Evolutionary conservation across 192 early-diverging fungal species (phyloP), one percentile per base, ranked within the genome.

Genomic region (Neocallimastix lanati): DNA sequence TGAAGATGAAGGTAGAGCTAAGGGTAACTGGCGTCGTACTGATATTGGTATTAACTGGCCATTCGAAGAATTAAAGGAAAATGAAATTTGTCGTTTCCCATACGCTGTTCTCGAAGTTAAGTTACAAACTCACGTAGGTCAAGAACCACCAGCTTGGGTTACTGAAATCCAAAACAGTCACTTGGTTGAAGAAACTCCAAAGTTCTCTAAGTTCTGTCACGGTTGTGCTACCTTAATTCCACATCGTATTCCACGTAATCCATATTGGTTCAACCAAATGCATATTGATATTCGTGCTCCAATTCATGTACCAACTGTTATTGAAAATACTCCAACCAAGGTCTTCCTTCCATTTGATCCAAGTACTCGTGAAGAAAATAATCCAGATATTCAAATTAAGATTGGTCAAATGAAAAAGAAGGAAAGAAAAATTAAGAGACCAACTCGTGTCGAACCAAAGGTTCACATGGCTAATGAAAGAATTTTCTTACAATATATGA

Each of bases 141-240:
- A 93, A 35, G 92, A 94, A 80, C 94, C 94, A 4, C 96, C 98
- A 12, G 86, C 93, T 80, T 99, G 98, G 98, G 96, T 97, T 28
- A 85, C 90, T 28, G 94, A 97, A 79, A 87, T 99, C 76, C 90
- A 96, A 82, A 91, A 94, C 79, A 92, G 92, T 77, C 93, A 96
- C 82, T 85, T 98, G 82, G 90, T 88, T 13, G 36, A 33, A 30
- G 93, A 93, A 40, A 95, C 98, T 40, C 95, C 95, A 77, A 98
- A 96, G 82, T 99, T 99, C 87, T 95, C 93, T 79, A 99, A 99
- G 85, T 99, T 97, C 85, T 93, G 95, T 80, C 96, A 99, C 84
- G 98, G 96, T 79, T 90, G 92, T 30, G 92, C 95, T 14, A 94
- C 95, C 11, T 86, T 98, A 77, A 86, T 95, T 79, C 40, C 40